A percentile compares a stretch with the other conserved stretches of the same genome.
Conservation (phyloP, 768 basidiomycete genomes). For the Calocybe gangraenosa region DNA sequence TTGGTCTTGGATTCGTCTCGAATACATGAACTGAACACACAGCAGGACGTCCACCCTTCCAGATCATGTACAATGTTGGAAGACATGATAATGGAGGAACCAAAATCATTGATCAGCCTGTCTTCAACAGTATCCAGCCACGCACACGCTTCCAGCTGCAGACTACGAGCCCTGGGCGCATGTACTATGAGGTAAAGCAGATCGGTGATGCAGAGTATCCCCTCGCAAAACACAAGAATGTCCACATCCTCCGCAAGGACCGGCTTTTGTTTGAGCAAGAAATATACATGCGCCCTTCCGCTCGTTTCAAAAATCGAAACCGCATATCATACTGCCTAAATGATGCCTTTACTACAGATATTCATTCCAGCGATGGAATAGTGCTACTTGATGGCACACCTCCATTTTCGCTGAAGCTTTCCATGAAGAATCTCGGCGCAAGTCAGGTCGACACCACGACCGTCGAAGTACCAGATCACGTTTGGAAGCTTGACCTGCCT, state of each 20-base stretch:
- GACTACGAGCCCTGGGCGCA: constrained; percentile 70
- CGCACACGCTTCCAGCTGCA: constrained; percentile 78
- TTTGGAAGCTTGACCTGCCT: constrained; percentile 73
- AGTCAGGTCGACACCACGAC: constrained; percentile 58
- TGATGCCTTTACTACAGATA: constrained; percentile 57
- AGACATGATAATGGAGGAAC: constrained; percentile 67
- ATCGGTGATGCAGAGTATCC: constrained; percentile 86
- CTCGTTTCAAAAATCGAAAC: constrained; percentile 64
- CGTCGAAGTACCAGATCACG: constrained; percentile 40
- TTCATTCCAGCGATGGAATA: constrained; percentile 48
- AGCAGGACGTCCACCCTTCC: constrained; percentile 89
- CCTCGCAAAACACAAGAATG: constrained; percentile 58
- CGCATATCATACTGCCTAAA: constrained; percentile 73
- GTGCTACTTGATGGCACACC: constrained; percentile 78
- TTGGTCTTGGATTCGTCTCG: neutral
- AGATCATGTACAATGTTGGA: constrained; percentile 86
- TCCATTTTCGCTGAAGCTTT: constrained; percentile 78
- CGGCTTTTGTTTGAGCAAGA: constrained; percentile 82
- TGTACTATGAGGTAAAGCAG: constrained; percentile 89
- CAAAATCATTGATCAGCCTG: constrained; percentile 68
- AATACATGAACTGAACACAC: neutral
- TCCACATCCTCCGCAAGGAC: constrained; percentile 62
- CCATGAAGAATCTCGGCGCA: constrained; percentile 70
- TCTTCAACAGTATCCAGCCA: constrained; percentile 81
- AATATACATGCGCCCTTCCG: constrained; percentile 76